Evolutionary conservation across 805 yeast genomes (phyloP).

Genomic region (Starmerella geochares): DNA sequence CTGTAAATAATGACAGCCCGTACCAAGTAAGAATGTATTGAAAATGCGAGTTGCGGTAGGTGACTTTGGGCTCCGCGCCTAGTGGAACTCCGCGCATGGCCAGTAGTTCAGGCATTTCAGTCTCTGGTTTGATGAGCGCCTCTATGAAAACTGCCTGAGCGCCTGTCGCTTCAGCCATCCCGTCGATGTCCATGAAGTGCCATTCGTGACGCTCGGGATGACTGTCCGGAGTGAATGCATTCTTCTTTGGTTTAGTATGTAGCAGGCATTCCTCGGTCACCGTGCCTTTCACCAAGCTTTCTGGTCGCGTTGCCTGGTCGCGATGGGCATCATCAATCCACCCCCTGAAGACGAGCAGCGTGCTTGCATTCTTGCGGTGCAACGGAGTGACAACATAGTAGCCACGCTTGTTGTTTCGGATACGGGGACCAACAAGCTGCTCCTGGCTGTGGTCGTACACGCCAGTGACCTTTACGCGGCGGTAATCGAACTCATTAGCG

Average conservation of each 20-base stretch:
- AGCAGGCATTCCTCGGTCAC: conserved; percentile 66
- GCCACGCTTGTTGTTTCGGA: conserved; percentile 62
- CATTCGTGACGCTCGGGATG: conserved; percentile 58
- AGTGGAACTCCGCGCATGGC: conserved; percentile 79
- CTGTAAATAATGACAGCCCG: conserved; percentile 65
- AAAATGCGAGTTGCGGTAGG: conserved; percentile 76
- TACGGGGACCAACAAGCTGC: conserved; percentile 83
- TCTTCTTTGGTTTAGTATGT: conserved; percentile 54
- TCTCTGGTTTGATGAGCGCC: conserved; percentile 44
- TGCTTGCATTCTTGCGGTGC: conserved; percentile 64
- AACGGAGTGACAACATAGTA: conserved; percentile 76
- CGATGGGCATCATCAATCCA: conserved; percentile 63
- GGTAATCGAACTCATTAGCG: conserved; percentile 65
- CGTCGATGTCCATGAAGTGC: conserved; percentile 69
- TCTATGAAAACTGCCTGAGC: conserved; percentile 69
- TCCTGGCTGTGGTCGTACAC: conserved; percentile 75
- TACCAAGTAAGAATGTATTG: conserved; percentile 94
- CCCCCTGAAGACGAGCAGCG: conserved; percentile 77
- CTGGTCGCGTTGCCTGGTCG: conserved; percentile 50
- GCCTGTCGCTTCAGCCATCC: conserved; percentile 61
- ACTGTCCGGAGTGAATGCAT: conserved; percentile 60
- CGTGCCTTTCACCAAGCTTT: conserved; percentile 61
- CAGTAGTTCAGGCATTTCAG: conserved; percentile 44
- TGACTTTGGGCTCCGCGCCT: conserved; percentile 72
- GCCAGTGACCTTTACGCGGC: conserved; percentile 69